Evolutionary conservation across 768 basidiomycete genomes (phyloP), one percentile per base, ranked within the genome.

Genomic region (Trametes cingulata): DNA sequence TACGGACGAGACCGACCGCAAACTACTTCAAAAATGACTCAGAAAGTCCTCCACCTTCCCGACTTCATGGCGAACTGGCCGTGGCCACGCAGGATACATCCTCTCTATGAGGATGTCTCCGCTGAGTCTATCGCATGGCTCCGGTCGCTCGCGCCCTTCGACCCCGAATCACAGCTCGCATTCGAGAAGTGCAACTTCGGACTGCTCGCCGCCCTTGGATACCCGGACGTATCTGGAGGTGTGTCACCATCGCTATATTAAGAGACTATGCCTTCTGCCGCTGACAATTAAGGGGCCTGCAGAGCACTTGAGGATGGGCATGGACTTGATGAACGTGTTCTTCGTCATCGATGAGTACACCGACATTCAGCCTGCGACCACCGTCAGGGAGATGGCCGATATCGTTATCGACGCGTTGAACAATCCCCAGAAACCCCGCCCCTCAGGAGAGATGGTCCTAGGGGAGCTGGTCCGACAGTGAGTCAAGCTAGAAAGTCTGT

Each of bases 301-400:
- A 63, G 61, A 63, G 37, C 46, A 42, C 8, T 42, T 51, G 6
- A 43, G 62, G 3, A n/a, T 20, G 2, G 57, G 36, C 14, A 50
- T 52, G 42, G 68, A 71, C 55, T 35, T 66, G 6, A 67, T 68
- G 65, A 64, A 66, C 45, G 3, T 66, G 12, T 65, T 67, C 40
- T 71, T 68, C 60, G 41, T 70, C 40, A 40, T 68, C 17, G 70
- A 71, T 41, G 69, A 70, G 42, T 60, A 68, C 37, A 65, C 69
- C 1, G 69, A 71, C 36, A 49, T 49, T 2, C 50, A 47, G 41
- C 29, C 46, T 25, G 67, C 24, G n/a, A 22, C 41, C 4, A 52
- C 25, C 14, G 63, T 56, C 40, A 54, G 62, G 8, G 47, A 52
- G 17, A 20, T 58, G 25, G 57, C 37, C 9, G 59, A 66, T 24